A percentile compares a stretch with the other conserved stretches of the same genome.
These are phyloP conservation scores for Irpex lacteus DNA, from an alignment of 1,284 basidiomycete species.

Conservation along the genomic window DNA sequence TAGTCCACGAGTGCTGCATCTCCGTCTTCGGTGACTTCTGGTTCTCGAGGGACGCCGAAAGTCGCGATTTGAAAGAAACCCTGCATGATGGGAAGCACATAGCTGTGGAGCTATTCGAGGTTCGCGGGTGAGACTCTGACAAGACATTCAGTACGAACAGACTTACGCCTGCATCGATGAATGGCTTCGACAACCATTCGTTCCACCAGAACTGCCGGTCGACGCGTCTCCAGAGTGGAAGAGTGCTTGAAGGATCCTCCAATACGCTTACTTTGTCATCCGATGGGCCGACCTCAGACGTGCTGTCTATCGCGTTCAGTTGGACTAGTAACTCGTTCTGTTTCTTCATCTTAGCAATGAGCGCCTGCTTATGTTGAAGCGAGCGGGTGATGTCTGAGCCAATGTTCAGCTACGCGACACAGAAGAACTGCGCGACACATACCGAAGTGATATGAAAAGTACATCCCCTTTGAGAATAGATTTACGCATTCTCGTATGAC, in stretches of 20 bases:
- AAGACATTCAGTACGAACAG: background rate
- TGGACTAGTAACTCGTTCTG: conserved; percentile 56
- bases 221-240: conserved; percentile 83
- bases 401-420: background rate
- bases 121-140: background rate
- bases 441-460: conserved; percentile 80
- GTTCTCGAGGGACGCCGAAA: conserved; percentile 61
- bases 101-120: conserved; percentile 63
- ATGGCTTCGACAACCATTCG: conserved; percentile 73
- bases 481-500: conserved; percentile 70
- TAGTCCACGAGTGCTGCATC: conserved; percentile 53
- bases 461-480: conserved; percentile 77
- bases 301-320: conserved; percentile 43
- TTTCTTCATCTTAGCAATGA: conserved; percentile 50
- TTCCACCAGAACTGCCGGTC: conserved; percentile 92
- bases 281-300: conserved; percentile 21
- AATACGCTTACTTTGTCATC: conserved; percentile 50
- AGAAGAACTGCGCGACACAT: conserved; percentile 15
- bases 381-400: conserved; percentile 71
- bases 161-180: conserved; percentile 69
- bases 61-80: conserved; percentile 77
- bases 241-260: conserved; percentile 63
- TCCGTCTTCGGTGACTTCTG: conserved; percentile 44
- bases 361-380: conserved; percentile 75
- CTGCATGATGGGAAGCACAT: conserved; percentile 86